phyloP scores from a whole-genome alignment of 176 grass and related monocot species.

The Triticum turgidum region DNA sequence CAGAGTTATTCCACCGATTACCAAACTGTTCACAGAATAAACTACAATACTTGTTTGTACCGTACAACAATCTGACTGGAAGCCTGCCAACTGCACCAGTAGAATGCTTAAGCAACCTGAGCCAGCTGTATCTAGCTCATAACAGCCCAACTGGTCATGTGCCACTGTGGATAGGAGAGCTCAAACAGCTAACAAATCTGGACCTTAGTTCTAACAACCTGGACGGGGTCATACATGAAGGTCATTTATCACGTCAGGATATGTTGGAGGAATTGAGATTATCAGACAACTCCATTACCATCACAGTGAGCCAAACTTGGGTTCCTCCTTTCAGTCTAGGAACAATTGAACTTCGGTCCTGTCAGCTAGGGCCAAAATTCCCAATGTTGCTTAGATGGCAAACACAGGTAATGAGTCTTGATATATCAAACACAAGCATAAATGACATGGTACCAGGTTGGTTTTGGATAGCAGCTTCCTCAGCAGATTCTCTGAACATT shows the following conservation, averaged over 20 bases:
- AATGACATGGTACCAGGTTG: background rate
- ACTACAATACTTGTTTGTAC: background rate
- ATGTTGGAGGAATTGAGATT: no score
- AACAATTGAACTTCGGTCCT: background rate
- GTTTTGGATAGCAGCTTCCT: background rate
- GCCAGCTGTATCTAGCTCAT: no score
- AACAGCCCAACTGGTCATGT: background rate
- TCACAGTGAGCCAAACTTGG: conserved; percentile 6
- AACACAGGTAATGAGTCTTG: fast-evolving
- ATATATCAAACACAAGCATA: background rate
- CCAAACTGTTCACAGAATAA: no score
- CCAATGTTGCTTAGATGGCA: background rate
- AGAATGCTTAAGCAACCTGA: background rate
- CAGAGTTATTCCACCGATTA: no score
- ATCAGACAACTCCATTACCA: no score
- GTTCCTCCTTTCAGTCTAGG: background rate
- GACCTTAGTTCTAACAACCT: background rate
- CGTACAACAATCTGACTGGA: background rate
- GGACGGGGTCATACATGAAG: background rate
- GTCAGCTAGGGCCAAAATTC: background rate
- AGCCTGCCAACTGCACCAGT: background rate
- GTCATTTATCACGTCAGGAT: background rate
- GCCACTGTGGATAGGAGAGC: background rate
- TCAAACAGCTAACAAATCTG: background rate
- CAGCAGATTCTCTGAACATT: no score